These are phyloP conservation scores for Termitomyces sp. DNA, from an alignment of 768 basidiomycete species.

Conservation along the genomic window DNA sequence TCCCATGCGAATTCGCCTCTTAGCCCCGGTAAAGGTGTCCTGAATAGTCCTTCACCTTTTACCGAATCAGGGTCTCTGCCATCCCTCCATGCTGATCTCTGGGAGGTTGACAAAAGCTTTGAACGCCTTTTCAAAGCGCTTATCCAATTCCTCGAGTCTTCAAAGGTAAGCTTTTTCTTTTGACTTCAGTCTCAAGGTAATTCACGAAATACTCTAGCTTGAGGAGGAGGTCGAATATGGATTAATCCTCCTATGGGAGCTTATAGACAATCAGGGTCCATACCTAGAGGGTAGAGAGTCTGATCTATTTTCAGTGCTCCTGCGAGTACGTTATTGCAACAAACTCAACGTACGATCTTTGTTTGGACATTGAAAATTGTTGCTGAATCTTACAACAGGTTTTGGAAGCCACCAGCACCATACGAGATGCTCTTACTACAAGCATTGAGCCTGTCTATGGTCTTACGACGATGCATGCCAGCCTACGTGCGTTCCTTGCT, in stretches of 20 bases:
- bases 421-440: slow-evolving; percentile 68
- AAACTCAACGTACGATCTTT: slow-evolving; percentile 52
- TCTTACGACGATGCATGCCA: slow-evolving; percentile 75
- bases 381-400: slow-evolving; percentile 38
- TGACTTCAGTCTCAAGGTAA: background rate
- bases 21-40: slow-evolving; percentile 44
- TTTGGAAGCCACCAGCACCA: slow-evolving; percentile 75
- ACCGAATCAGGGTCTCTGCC: slow-evolving; percentile 32
- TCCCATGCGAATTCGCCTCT: slow-evolving; percentile 48
- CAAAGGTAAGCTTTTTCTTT: slow-evolving; percentile 41
- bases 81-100: slow-evolving; percentile 51
- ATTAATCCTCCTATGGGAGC: slow-evolving; percentile 78
- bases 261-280: slow-evolving; percentile 67
- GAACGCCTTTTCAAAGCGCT: slow-evolving; percentile 65
- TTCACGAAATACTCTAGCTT: slow-evolving; percentile 32
- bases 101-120: slow-evolving; percentile 68
- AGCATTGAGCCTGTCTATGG: slow-evolving; percentile 82
- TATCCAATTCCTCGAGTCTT: slow-evolving; percentile 53
- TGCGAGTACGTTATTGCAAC: slow-evolving; percentile 70
- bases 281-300: slow-evolving; percentile 78
- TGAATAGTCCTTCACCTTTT: slow-evolving; percentile 55
- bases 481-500: slow-evolving; percentile 56
- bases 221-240: slow-evolving; percentile 70
- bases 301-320: slow-evolving; percentile 64
- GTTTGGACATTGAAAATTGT: background rate